phyloP scores from a whole-genome alignment of 495 filamentous ascomycete species.

The Rhypophila decipiens region DNA sequence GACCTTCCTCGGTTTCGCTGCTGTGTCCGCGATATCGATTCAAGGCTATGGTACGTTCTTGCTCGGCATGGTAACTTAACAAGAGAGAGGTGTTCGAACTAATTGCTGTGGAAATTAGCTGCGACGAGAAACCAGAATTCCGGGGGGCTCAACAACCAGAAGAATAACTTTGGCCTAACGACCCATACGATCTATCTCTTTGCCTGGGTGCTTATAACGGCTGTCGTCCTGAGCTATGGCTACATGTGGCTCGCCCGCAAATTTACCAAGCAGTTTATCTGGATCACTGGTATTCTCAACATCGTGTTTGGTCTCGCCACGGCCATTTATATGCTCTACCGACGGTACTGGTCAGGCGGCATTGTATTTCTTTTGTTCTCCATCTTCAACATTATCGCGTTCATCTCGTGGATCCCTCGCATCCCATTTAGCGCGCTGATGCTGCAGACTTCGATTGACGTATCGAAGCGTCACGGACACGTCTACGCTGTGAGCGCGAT shows the following conservation, averaged over 20 bases:
- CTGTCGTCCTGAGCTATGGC: conserved; percentile 63
- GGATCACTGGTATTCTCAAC: conserved; percentile 85
- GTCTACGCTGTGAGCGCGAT: conserved; percentile 79
- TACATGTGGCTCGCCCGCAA: conserved; percentile 72
- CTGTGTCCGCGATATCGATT: conserved; percentile 69
- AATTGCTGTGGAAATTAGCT: too few species aligned
- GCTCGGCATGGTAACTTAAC: neutral
- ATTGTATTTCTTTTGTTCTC: conserved; percentile 80
- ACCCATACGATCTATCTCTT: conserved; percentile 87
- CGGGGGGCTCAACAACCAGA: conserved; percentile 66
- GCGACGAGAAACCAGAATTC: conserved; percentile 60
- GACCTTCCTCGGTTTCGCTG: conserved; percentile 69
- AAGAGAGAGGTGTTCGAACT: too few species aligned
- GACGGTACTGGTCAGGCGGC: conserved; percentile 70
- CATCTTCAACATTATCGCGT: conserved; percentile 48
- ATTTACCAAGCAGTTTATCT: conserved; percentile 88
- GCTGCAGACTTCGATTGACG: conserved; percentile 81
- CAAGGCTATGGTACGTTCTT: conserved; percentile 58
- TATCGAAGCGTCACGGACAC: conserved; percentile 74
- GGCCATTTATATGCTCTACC: conserved; percentile 64
- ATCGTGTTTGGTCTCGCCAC: conserved; percentile 59
- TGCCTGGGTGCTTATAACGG: conserved; percentile 63
- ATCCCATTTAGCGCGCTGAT: conserved; percentile 89
- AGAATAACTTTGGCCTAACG: conserved; percentile 60
- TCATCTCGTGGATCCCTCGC: conserved; percentile 67